Evolutionary conservation across 768 basidiomycete species (phyloP).

Genomic region (Kockovaella imperatae): DNA sequence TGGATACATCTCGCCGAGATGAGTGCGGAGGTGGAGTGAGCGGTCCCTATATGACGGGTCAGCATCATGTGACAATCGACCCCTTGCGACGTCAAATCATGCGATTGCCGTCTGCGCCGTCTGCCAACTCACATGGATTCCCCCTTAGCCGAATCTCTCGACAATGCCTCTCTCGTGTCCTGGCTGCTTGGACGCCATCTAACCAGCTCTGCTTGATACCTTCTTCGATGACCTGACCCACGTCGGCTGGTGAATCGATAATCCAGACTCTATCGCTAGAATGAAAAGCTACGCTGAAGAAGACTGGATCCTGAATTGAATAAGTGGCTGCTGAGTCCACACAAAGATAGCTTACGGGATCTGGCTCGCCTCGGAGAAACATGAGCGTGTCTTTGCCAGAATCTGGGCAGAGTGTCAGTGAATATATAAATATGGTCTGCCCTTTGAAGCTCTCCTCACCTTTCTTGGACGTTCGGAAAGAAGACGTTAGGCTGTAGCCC

Average conservation of each 20-base stretch:
- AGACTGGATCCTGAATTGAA: slow-evolving; percentile 19
- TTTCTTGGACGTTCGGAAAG: slow-evolving; percentile 33
- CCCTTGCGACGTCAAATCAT: background rate
- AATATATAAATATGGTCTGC: background rate
- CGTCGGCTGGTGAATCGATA: slow-evolving; percentile 38
- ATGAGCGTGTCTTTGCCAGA: slow-evolving; percentile 36
- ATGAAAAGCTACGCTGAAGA: slow-evolving; percentile 36
- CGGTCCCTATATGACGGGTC: slow-evolving; percentile 27
- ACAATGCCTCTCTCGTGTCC: slow-evolving; percentile 35
- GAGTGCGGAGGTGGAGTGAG: slow-evolving; percentile 24
- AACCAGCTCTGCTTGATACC: slow-evolving; percentile 30
- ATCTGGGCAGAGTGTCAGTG: slow-evolving; percentile 9
- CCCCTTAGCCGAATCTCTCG: slow-evolving; percentile 31
- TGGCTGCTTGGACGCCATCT: slow-evolving; percentile 28
- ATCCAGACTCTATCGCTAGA: slow-evolving; percentile 34
- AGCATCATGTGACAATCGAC: background rate
- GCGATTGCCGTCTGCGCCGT: background rate
- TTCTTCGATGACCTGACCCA: slow-evolving; percentile 31
- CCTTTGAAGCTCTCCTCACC: slow-evolving; percentile 8
- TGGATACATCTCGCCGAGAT: slow-evolving; percentile 37
- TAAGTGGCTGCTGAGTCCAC: background rate
- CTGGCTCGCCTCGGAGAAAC: slow-evolving; percentile 26
- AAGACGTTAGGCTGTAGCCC: slow-evolving; percentile 27
- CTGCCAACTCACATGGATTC: slow-evolving; percentile 25
- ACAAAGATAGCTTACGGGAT: slow-evolving; percentile 15